Evolutionary conservation across 768 basidiomycete genomes (phyloP), one percentile per base, ranked within the genome.

Genomic region (Macrolepiota albuminosa): DNA sequence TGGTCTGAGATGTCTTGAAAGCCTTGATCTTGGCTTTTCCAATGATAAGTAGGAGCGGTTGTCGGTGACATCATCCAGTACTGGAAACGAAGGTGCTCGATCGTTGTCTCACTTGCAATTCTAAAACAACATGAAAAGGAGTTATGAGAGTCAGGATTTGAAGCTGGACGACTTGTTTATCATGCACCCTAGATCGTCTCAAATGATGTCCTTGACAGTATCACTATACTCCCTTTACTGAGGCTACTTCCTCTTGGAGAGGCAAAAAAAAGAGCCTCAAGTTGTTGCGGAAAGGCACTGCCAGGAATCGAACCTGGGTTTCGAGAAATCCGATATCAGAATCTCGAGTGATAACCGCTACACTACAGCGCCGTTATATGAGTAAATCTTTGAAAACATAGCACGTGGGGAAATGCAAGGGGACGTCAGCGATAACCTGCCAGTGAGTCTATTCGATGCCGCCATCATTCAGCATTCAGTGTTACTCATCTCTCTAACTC

Each of bases 311-410:
- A 53, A 53, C 50, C 58, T 53, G 51, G 58, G 58, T 58, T 58
- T 51, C 57, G 40, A 58, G 57, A 58, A 58, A 0, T 9, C n/a
- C 1, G 0, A n/a, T 14, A 36, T 58, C 57, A 58, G 57, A 58
- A 58, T 58, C 57, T 58, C 40, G 57, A 58, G 58, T 58, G 58
- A 58, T 58, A 53, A 58, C 51, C 58, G 49, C 57, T 58, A 58
- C 57, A 58, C 60, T 61, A 61, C 60, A 57, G 57, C 52, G 61
- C 51, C 60, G 18, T 10, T 3, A 29, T 29, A 29, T 4, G 29
- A 29, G 4, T 29, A 4, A 3, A 2, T 29, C 29, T 29, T 29
- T 29, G 3, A 29, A 29, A 29, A 29, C 29, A 29, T 29, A 29
- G 1, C 29, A 29, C 29, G 29, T 29, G 29, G 29, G 29, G 2